Percentiles rank a stretch among this genome's conserved stretches.
Evolutionary conservation across 192 early-diverging fungal genomes (phyloP).

Genomic region (Rhizophagus sp.): DNA sequence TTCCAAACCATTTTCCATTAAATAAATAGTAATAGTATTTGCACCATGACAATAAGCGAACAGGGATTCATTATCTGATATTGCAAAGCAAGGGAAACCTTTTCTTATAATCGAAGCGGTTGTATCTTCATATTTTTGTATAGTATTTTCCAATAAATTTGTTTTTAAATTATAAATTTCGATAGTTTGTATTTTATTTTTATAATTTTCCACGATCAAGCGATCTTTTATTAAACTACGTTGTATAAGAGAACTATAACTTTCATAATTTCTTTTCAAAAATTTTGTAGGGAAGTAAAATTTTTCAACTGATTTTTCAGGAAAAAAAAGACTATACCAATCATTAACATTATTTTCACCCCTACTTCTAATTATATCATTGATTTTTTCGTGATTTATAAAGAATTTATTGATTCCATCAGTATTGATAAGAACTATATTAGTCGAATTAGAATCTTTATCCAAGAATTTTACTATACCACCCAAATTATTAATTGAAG

Average conservation of each 20-base stretch:
- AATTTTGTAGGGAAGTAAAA: too few relatives aligned
- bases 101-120: neutral
- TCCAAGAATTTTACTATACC: neutral
- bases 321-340: neutral
- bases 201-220: neutral
- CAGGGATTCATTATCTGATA: neutral
- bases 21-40: neutral
- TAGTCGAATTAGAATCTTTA: neutral
- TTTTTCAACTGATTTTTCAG: neutral
- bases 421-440: neutral
- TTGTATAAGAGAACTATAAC: neutral
- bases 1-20: conserved; percentile 14
- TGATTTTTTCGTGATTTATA: neutral
- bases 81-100: neutral
- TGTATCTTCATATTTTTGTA: neutral
- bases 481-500: neutral
- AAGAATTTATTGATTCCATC: neutral
- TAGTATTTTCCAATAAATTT: neutral
- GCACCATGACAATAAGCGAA: neutral
- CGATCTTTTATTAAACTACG: neutral
- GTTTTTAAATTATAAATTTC: neutral
- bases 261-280: too few relatives aligned
- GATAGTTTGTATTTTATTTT: neutral
- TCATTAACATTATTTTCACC: neutral
- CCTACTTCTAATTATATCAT: neutral